Evolutionary conservation across 495 filamentous ascomycete species (phyloP).

Genomic region (Aspergillus diversus): DNA sequence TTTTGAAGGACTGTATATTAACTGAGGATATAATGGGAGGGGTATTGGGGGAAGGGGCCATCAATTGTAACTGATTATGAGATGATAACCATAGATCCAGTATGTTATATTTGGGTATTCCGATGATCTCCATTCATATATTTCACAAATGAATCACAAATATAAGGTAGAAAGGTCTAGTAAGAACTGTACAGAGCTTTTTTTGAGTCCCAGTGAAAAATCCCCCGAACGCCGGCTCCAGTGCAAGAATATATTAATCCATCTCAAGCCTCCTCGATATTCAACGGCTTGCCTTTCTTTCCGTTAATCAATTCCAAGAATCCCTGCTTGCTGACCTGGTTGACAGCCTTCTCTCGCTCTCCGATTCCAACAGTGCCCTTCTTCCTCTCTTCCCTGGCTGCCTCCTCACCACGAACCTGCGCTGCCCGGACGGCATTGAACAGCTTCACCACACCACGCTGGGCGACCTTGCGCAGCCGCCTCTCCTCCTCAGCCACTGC

Average conservation of each 20-base stretch:
- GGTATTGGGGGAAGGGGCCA: not conserved
- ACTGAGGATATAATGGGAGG: constrained; percentile 7
- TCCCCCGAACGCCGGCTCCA: constrained; percentile 39
- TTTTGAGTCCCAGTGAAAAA: constrained; percentile 25
- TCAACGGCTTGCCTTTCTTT: constrained; percentile 55
- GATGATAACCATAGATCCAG: constrained; percentile 14
- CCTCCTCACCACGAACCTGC: constrained; percentile 81
- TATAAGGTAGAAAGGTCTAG: constrained; percentile 10
- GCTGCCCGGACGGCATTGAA: constrained; percentile 95
- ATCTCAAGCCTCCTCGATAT: constrained; percentile 52
- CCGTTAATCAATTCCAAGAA: constrained; percentile 85
- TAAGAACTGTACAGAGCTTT: constrained; percentile 25
- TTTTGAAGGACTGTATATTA: constrained; percentile 10
- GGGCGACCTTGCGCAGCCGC: constrained; percentile 78
- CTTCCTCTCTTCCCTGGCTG: constrained; percentile 65
- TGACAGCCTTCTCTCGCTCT: constrained; percentile 78
- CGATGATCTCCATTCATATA: constrained; percentile 27
- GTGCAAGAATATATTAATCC: constrained; percentile 13
- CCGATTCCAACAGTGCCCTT: constrained; percentile 75
- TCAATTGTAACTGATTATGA: constrained; percentile 13
- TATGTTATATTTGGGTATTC: constrained; percentile 26
- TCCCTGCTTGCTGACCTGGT: constrained; percentile 94
- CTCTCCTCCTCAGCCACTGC: constrained; percentile 78
- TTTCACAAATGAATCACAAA: constrained; percentile 5
- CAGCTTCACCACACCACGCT: constrained; percentile 89